A percentile compares a stretch with the other conserved stretches of the same genome.
These are phyloP conservation scores for Populus hybrid DNA, from an alignment of 441 rosid species.

Conservation along the genomic window DNA sequence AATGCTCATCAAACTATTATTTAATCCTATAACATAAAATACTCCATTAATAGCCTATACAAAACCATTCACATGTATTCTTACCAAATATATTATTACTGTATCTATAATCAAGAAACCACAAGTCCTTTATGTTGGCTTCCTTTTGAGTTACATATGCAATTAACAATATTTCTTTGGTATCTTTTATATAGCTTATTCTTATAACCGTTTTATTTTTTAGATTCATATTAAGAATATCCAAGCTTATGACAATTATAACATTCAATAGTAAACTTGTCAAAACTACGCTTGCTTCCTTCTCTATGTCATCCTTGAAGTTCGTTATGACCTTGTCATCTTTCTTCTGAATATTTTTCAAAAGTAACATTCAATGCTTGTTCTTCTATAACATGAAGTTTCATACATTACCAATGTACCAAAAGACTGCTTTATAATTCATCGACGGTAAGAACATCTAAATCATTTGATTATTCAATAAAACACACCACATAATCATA, in stretches of 20 bases:
- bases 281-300: fast-evolving
- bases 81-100: background rate
- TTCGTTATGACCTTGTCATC: background rate
- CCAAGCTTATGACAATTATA: too few relatives aligned
- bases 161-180: background rate
- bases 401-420: background rate
- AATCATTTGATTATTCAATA: background rate
- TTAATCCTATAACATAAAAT: background rate
- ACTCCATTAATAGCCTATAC: background rate
- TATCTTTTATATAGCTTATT: background rate
- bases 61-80: background rate
- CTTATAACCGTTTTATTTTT: too few relatives aligned
- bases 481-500: background rate
- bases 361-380: background rate
- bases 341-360: background rate
- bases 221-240: too few relatives aligned
- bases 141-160: background rate
- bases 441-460: background rate
- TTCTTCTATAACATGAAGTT: background rate
- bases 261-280: background rate
- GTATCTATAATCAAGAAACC: background rate
- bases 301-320: background rate
- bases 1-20: background rate
- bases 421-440: background rate
- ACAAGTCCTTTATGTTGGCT: background rate